phyloP scores from a whole-genome alignment of 352 stramenopile species.

The Globisporangium rhizosaccharum region DNA sequence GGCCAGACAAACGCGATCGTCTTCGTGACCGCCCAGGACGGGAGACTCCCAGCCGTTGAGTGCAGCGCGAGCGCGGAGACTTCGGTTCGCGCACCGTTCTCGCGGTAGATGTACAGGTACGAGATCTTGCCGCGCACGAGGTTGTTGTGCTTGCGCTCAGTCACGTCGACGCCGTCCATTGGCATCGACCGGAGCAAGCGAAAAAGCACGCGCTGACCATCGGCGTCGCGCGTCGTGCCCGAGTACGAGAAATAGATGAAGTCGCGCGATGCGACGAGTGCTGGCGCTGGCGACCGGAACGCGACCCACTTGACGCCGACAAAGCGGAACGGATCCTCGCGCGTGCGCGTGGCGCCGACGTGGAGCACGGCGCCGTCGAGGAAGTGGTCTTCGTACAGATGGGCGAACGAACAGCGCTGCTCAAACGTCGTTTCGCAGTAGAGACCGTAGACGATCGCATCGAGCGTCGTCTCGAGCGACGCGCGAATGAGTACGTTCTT shows the following conservation, averaged over 20 bases:
- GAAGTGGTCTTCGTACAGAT: constrained; percentile 44
- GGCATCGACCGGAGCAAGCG: constrained; percentile 32
- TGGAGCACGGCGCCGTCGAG: constrained; percentile 44
- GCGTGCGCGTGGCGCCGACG: constrained; percentile 21
- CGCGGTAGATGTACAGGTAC: constrained; percentile 30
- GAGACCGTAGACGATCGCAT: constrained; percentile 35
- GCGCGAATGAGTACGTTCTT: constrained; percentile 21
- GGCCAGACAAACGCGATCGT: constrained; percentile 32
- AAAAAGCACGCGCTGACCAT: constrained; percentile 36
- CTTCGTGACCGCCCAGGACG: constrained; percentile 31
- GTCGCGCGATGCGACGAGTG: constrained; percentile 33
- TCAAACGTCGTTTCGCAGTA: constrained; percentile 36
- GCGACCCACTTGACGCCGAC: constrained; percentile 42
- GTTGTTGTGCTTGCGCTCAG: constrained; percentile 20
- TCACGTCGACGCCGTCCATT: constrained; percentile 28
- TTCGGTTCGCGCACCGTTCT: constrained; percentile 27
- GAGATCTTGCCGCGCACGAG: constrained; percentile 37
- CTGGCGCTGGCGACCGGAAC: constrained; percentile 29
- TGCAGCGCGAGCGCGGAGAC: constrained; percentile 28
- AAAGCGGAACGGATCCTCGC: constrained; percentile 36
- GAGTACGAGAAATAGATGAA: constrained; percentile 41
- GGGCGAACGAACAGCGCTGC: constrained; percentile 23
- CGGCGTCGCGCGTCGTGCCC: constrained; percentile 22
- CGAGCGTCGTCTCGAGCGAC: constrained; percentile 33
- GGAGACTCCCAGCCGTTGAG: constrained; percentile 28